Evolutionary conservation across 1,139 yeast species (phyloP), one percentile per base, ranked within the genome.

Genomic region (Pichia sorboxylosa): DNA sequence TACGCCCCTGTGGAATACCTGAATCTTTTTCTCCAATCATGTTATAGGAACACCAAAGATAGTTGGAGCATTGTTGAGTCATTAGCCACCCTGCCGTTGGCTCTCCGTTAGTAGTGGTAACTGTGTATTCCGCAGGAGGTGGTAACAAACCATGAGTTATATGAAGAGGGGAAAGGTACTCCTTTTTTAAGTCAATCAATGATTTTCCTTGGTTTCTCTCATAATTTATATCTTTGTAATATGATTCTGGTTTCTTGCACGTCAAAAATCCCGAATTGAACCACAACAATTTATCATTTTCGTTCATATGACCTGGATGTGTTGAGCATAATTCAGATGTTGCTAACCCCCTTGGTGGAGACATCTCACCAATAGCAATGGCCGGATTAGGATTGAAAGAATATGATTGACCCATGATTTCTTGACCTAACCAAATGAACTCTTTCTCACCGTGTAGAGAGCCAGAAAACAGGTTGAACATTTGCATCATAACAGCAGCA

Each of bases 231-330:
- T 60, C 65, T 18, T 40, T 44, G 17, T 46, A 52, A 26, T 49
- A 52, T 3, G 63, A 58, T 25, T 53, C 55, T 1, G 54, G 51
- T 39, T 69, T 69, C 48, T 77, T 77, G 53, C 85, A 77, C 35
- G 57, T 69, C 19, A 63, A 56, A 43, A 74, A 68, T 0, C 85
- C 85, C 2, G 84, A 75, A 45, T 77, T 77, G 33, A 76, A 64
- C 84, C 84, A 77, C 4, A 76, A 45, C 17, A 77, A 48, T 6
- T 43, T 42, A 26, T 58, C 58, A 5, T 72, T 73, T 30, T 61
- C 61, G 35, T 61, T 57, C 1, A 74, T 49, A 51, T 78, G 87
- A 0, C 80, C 82, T 0, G 84, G 82, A 49, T 78, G 85, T 2
- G 74, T 64, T 0, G 80, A 69, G 45, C 85, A 77, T 8, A 76